Percentiles rank a stretch among this genome's conserved stretches.
Evolutionary conservation across 345 rosid species (phyloP).

Genomic region (Pelargonium nanum): DNA sequence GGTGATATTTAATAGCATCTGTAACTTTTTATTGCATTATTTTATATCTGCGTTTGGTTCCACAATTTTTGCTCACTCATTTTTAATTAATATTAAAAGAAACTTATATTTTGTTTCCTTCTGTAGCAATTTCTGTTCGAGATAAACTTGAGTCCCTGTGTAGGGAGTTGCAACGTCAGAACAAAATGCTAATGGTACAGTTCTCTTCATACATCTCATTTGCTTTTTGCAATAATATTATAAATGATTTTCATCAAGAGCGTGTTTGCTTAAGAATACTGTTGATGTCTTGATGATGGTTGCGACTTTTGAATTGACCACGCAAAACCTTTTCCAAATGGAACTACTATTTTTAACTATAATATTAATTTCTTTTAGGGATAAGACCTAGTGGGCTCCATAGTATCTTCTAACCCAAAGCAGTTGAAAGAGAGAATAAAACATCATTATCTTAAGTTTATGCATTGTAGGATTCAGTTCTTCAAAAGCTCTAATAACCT

Average conservation of each 20-base stretch:
- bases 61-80: neutral
- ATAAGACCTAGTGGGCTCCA: neutral
- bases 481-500: neutral
- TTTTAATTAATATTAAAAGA: neutral
- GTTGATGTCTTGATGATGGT: neutral
- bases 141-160: constrained; percentile 89
- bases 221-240: no score
- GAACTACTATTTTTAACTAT: neutral
- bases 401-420: neutral
- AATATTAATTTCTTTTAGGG: neutral
- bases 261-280: no score
- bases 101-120: constrained; percentile 1
- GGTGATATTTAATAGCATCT: neutral
- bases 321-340: neutral
- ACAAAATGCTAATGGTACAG: constrained; percentile 79
- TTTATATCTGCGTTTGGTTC: no score
- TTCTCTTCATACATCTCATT: constrained; percentile 1
- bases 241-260: no score
- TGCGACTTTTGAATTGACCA: neutral
- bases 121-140: constrained; percentile 65
- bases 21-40: no score
- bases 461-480: neutral
- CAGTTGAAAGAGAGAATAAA: neutral
- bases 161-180: constrained; percentile 88
- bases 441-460: neutral